A percentile compares a stretch with the other conserved stretches of the same genome.
Evolutionary conservation across 306 rosid species (phyloP).

Genomic region (Cotoneaster glaucophyllus): DNA sequence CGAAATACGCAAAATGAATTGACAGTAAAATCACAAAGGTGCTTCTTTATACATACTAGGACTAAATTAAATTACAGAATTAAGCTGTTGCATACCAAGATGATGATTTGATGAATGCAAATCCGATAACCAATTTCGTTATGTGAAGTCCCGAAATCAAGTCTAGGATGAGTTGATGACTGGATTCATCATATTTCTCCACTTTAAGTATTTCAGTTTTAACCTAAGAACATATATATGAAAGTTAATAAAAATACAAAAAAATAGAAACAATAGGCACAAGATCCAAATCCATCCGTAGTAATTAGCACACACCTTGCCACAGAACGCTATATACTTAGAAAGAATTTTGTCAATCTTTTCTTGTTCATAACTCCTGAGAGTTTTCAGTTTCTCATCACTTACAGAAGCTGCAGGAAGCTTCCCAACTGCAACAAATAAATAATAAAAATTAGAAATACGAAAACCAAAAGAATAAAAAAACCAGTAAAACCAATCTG

Average conservation of each 20-base stretch:
- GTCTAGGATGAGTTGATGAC: conserved; percentile 48
- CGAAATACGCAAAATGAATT: background rate
- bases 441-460: conserved; percentile 5
- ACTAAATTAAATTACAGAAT: background rate
- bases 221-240: conserved; percentile 31
- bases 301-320: conserved; percentile 37
- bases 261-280: background rate
- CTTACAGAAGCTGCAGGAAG: conserved; percentile 69
- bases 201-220: conserved; percentile 42
- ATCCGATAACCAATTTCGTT: conserved; percentile 63
- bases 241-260: background rate
- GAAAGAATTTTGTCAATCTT: conserved; percentile 44
- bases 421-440: conserved; percentile 68
- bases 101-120: conserved; percentile 63
- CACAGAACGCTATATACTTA: conserved; percentile 51
- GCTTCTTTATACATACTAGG: background rate
- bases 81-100: conserved; percentile 21
- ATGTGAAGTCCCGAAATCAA: conserved; percentile 48
- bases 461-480: background rate
- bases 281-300: background rate
- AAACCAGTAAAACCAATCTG: conserved; percentile 12
- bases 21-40: background rate
- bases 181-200: conserved; percentile 51
- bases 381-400: conserved; percentile 55
- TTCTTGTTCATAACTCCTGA: conserved; percentile 44